These are phyloP conservation scores for Cardamine occulta DNA, from an alignment of 345 rosid genomes.

Conservation along the genomic window DNA sequence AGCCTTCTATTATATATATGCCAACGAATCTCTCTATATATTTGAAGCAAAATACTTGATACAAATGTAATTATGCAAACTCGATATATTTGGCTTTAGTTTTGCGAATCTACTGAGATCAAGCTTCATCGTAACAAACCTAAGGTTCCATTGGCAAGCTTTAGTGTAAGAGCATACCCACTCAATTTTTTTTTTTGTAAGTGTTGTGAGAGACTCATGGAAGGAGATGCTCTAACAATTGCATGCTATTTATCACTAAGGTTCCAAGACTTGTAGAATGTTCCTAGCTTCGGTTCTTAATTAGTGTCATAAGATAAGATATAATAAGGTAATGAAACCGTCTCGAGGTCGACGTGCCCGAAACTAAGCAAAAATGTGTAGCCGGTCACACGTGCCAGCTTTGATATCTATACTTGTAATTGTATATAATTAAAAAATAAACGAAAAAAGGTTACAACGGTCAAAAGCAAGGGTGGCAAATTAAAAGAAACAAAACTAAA, in stretches of 20 bases:
- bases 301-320: background rate
- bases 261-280: background rate
- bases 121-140: background rate
- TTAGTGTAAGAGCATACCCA: background rate
- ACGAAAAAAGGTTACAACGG: constrained; percentile 41
- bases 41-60: background rate
- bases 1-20: background rate
- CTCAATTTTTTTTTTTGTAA: no score
- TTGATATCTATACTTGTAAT: constrained; percentile 26
- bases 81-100: background rate
- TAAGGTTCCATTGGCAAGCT: background rate
- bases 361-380: constrained; percentile 36
- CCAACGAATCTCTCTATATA: background rate
- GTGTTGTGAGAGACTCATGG: no score
- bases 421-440: constrained; percentile 31
- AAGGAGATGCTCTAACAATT: background rate
- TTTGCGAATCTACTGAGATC: background rate
- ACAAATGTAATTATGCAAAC: background rate
- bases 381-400: constrained; percentile 30
- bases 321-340: constrained; percentile 22
- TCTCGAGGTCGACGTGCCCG: constrained; percentile 34
- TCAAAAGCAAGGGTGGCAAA: constrained; percentile 24
- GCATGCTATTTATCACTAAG: background rate
- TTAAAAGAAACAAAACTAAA: constrained; percentile 28
- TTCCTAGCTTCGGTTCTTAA: constrained; percentile 5